Evolutionary conservation across 257 asterid species (phyloP).

Genomic region (Solanum medicagineum): DNA sequence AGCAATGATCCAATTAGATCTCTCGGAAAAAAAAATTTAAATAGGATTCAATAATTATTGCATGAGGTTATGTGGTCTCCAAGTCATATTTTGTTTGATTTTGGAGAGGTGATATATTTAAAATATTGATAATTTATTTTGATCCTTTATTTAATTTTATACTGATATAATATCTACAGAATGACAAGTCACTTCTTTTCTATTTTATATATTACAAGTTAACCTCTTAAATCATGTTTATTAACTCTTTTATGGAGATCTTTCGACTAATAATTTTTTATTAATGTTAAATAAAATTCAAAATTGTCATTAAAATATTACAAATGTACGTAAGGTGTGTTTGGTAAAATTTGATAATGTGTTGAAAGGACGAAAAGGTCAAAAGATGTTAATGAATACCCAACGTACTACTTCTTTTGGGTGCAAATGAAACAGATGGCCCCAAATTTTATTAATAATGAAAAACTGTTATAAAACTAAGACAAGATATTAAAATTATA

Average conservation of each 20-base stretch:
- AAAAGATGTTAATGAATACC: neutral
- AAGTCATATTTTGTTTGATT: neutral
- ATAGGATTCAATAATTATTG: neutral
- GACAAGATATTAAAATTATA: too few relatives aligned
- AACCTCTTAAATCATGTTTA: neutral
- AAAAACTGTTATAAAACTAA: too few relatives aligned
- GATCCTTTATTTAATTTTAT: too few relatives aligned
- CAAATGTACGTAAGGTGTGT: neutral
- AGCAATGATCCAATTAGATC: too few relatives aligned
- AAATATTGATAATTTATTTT: neutral
- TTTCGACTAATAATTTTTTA: neutral
- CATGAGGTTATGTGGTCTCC: neutral
- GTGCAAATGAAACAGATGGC: too few relatives aligned
- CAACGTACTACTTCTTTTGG: too few relatives aligned
- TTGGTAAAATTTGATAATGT: neutral
- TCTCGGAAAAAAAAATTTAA: neutral
- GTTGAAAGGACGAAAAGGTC: neutral
- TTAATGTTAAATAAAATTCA: neutral
- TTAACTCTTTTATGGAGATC: neutral
- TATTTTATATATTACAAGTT: neutral
- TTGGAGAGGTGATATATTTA: neutral
- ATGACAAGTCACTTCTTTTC: neutral
- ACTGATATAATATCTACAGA: too few relatives aligned
- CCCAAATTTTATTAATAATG: too few relatives aligned
- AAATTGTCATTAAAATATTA: neutral